These are phyloP conservation scores for Talaromyces sp. DNA, from an alignment of 2,329 filamentous ascomycete genomes.

Conservation along the genomic window DNA sequence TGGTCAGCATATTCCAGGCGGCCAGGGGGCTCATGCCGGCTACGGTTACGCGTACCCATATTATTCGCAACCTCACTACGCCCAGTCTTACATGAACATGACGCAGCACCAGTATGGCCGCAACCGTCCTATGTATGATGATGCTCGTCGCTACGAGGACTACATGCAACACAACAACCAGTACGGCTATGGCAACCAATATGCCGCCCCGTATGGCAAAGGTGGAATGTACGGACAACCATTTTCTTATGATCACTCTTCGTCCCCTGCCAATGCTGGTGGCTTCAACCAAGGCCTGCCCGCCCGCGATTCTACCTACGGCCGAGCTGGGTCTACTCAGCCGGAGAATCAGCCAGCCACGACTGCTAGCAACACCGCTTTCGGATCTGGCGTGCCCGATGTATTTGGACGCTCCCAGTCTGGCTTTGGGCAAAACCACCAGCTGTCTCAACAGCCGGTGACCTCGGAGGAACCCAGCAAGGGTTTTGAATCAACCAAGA, in stretches of 20 bases:
- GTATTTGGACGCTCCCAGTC: conserved; percentile 55
- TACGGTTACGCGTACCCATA: conserved; percentile 58
- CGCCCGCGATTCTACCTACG: conserved; percentile 54
- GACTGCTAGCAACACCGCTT: conserved; percentile 44
- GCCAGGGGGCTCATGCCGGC: conserved; percentile 46
- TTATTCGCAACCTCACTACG: conserved; percentile 58
- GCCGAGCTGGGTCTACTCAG: conserved; percentile 52
- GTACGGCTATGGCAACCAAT: conserved; percentile 49
- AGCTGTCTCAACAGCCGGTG: conserved; percentile 42
- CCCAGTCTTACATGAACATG: conserved; percentile 52
- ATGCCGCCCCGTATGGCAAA: conserved; percentile 48
- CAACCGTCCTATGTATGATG: conserved; percentile 46
- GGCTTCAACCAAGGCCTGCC: conserved; percentile 37
- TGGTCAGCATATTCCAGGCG: conserved; percentile 48
- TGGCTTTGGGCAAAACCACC: conserved; percentile 52
- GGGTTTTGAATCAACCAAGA: conserved; percentile 52
- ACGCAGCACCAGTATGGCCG: conserved; percentile 43
- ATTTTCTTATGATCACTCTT: conserved; percentile 60
- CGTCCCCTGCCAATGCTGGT: conserved; percentile 56
- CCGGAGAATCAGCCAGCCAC: conserved; percentile 48
- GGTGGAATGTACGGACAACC: conserved; percentile 60
- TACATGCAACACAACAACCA: conserved; percentile 45
- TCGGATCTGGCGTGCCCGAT: conserved; percentile 49
- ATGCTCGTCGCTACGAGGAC: conserved; percentile 44
- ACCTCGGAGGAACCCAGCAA: conserved; percentile 50